Base-by-base conservation (phyloP, 495 filamentous ascomycete genomes). In the Hypoxylon cercidicola region DNA sequence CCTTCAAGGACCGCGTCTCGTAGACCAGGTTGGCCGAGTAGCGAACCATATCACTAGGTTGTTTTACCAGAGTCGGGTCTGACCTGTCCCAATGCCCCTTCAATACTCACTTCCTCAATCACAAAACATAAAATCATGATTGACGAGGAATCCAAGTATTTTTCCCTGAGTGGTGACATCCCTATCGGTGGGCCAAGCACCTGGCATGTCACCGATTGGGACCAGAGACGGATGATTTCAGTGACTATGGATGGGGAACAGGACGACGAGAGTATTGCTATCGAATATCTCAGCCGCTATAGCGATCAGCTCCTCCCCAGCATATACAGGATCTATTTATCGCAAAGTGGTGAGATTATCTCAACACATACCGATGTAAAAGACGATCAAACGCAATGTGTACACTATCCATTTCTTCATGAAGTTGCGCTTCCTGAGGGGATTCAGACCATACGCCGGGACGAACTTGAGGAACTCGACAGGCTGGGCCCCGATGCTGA, bases 241-340 rank as follows among this genome's bases (percentile, higher is more conserved):
- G 63, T 70, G 7, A 67, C 58, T 20, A 67, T 67, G 63, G 68
- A 70, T 25, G 58, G 19, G 19, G 68, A 63, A 20, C 63, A 63
- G 44, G 62, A 70, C 8, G 19, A 45, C 13, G 62, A 66, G 12
- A n/a, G 20, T 53, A 7, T 53, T 35, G 62, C 67, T 0, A 48
- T 70, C 16, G 28, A 63, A 64, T 50, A 70, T 47, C 47, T 63
- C 49, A 66, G 46, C 1, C 39, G 30, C 9, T 35, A 60, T 41
- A 64, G 30, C 34, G 41, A 41, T 32, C 15, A 37, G 8, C 49
- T 47, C 37, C 25, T 16, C 18, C 41, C 52, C 35, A 63, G 40
- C 34, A 21, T 60, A n/a, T 60, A 60, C 16, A 32, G 23, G 12
- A 55, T 66, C 41, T 30, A 45, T 21, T 0, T 66, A 50, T 60